Evolutionary conservation across 2,329 filamentous ascomycete species (phyloP).

Genomic region (Stagonosporopsis chrysanthemi): DNA sequence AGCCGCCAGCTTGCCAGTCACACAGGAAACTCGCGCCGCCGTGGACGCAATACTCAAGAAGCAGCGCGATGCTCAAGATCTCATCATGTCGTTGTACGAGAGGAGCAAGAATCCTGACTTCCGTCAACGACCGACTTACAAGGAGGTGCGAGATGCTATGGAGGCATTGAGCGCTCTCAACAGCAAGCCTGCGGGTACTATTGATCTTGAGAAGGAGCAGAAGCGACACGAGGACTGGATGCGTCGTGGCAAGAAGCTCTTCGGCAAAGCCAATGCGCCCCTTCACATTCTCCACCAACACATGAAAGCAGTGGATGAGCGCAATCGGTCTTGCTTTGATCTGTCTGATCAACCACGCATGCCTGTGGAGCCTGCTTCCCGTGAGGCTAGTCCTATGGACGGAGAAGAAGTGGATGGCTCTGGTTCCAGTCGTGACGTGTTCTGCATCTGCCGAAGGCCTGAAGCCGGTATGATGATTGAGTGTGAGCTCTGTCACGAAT

Average conservation of each 20-base stretch:
- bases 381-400: slow-evolving; percentile 73
- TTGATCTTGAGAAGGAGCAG: slow-evolving; percentile 92
- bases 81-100: slow-evolving; percentile 82
- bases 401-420: slow-evolving; percentile 56
- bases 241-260: slow-evolving; percentile 95
- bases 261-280: slow-evolving; percentile 96
- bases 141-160: slow-evolving; percentile 89
- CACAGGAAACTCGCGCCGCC: slow-evolving; percentile 76
- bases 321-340: slow-evolving; percentile 92
- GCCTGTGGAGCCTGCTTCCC: slow-evolving; percentile 89
- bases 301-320: slow-evolving; percentile 89
- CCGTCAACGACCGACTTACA: slow-evolving; percentile 81
- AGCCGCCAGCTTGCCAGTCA: slow-evolving; percentile 80
- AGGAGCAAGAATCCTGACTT: slow-evolving; percentile 78
- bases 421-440: slow-evolving; percentile 75
- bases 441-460: slow-evolving; percentile 92
- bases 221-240: slow-evolving; percentile 99
- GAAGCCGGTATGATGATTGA: slow-evolving; percentile 99
- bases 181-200: slow-evolving; percentile 87
- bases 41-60: slow-evolving; percentile 95
- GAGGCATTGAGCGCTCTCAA: slow-evolving; percentile 87
- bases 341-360: slow-evolving; percentile 85
- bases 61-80: slow-evolving; percentile 90
- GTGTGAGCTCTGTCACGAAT: slow-evolving; percentile 97
- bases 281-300: slow-evolving; percentile 94